phyloP scores from a whole-genome alignment of 2,329 filamentous ascomycete species.

The Trichoderma polysporum region DNA sequence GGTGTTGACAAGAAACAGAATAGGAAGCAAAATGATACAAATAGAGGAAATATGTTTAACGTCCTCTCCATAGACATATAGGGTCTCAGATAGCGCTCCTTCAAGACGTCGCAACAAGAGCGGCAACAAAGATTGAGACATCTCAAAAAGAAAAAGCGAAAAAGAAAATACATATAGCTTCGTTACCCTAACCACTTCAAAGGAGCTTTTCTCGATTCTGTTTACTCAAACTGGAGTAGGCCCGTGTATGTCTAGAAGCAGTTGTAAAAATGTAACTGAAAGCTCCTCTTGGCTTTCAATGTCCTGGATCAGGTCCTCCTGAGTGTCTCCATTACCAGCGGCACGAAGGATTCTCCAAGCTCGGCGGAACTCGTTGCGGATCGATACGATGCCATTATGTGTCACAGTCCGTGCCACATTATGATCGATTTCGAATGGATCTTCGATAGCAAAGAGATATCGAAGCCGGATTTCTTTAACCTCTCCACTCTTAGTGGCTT shows the following conservation, averaged over 20 bases:
- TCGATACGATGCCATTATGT: conserved; percentile 76
- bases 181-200: neutral
- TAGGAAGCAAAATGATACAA: neutral
- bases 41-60: conserved; percentile 21
- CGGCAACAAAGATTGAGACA: neutral
- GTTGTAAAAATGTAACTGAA: conserved; percentile 27
- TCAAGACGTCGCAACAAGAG: neutral
- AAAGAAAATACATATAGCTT: neutral
- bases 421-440: conserved; percentile 85
- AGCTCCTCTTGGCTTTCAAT: conserved; percentile 35
- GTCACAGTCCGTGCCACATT: conserved; percentile 87
- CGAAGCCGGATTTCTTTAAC: conserved; percentile 72
- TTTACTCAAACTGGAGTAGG: neutral
- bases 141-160: neutral
- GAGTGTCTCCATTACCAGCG: conserved; percentile 42
- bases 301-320: conserved; percentile 56
- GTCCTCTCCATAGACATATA: conserved; percentile 19
- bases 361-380: conserved; percentile 80
- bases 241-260: conserved; percentile 40
- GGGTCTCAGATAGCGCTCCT: neutral
- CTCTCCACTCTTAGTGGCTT: conserved; percentile 38
- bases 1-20: neutral
- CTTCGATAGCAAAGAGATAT: conserved; percentile 86
- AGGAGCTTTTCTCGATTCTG: too few relatives aligned
- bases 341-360: conserved; percentile 70